Evolutionary conservation across 1,139 yeast species (phyloP), one percentile per base, ranked within the genome.

Genomic region (Yamadazyma mexicana): DNA sequence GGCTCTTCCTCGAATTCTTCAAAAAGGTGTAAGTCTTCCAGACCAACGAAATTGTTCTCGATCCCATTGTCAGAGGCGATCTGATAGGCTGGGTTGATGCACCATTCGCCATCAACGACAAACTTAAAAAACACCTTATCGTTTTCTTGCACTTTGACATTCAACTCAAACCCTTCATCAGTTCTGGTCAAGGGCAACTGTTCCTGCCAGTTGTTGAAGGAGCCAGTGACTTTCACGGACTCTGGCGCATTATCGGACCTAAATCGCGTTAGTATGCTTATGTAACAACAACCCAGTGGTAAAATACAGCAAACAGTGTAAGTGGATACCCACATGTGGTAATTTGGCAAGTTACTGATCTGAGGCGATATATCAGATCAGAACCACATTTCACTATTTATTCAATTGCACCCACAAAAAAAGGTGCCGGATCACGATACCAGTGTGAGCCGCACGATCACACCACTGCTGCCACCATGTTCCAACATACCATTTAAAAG

Each of bases 201-300:
- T 55, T 48, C 40, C 58, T 51, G 14, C 62, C 77, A 72, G 39
- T 63, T 48, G 43, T 71, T 75, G 47, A 71, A 72, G 41, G 55
- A 62, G 4, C 77, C 77, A 2, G 77, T 71, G 25, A 71, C 63
- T 33, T 61, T 61, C 24, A 71, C 63, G 5, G 64, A 34, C 4
- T 18, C 14, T 11, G 37, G 31, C 5, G 17, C 5, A 10, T 24
- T 4, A 12, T 22, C 32, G 7, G 18, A 15, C 37, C 37, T 34
- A 14, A 34, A 8, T 9, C 10, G n/a, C n/a, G 26, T 34, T 34
- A 34, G 32, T 27, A 18, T n/a, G n/a, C n/a, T n/a, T n/a, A n/a
- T n/a, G n/a, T n/a, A n/a, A n/a, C n/a, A n/a, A n/a, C n/a, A n/a
- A n/a, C n/a, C n/a, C n/a, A n/a, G n/a, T n/a, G n/a, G n/a, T n/a